A percentile compares a stretch with the other conserved stretches of the same genome.
Evolutionary conservation across 495 filamentous ascomycete genomes (phyloP).

Genomic region (Annulohypoxylon moriforme): DNA sequence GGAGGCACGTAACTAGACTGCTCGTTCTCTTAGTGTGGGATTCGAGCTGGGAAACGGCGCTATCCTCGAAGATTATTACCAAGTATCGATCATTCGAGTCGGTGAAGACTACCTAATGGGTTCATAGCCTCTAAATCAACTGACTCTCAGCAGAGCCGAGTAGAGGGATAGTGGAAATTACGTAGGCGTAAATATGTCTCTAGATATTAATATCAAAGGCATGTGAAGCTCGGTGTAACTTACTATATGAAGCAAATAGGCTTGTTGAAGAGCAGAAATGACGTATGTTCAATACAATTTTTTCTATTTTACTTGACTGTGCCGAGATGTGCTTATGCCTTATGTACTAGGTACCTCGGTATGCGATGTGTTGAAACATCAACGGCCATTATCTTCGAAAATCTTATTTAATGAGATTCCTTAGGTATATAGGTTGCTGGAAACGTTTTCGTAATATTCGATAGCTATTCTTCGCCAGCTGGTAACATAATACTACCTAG

Average conservation of each 20-base stretch:
- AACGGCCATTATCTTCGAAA: background rate
- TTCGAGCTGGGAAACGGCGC: background rate
- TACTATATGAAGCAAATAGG: background rate
- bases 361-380: background rate
- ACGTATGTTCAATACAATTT: slow-evolving; percentile 25
- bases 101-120: background rate
- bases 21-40: background rate
- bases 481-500: background rate
- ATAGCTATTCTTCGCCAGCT: background rate
- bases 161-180: background rate
- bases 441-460: background rate
- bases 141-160: background rate
- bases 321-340: background rate
- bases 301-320: too few species aligned
- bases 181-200: background rate
- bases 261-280: slow-evolving; percentile 24
- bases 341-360: background rate
- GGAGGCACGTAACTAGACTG: slow-evolving; percentile 7
- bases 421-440: background rate
- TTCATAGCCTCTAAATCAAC: background rate
- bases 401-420: background rate
- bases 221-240: slow-evolving; percentile 22
- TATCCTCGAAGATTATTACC: background rate
- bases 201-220: background rate
- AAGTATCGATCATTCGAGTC: background rate